Conservation (phyloP, 2,329 filamentous ascomycete genomes). For the Acarospora socialis region DNA sequence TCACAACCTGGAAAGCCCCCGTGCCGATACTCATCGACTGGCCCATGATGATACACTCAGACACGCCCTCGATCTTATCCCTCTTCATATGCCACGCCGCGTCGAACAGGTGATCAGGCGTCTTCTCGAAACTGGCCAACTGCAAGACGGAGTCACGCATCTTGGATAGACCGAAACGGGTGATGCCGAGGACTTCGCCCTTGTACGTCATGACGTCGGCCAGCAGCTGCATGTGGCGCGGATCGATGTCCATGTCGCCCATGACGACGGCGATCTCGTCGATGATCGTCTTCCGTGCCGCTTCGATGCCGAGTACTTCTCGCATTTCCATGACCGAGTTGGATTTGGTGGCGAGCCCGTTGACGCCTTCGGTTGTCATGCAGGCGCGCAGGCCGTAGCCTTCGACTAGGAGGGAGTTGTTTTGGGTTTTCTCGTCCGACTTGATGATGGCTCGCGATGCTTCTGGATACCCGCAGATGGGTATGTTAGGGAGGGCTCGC, state of each 20-base stretch:
- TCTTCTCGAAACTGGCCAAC: constrained; percentile 94
- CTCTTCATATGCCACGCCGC: constrained; percentile 84
- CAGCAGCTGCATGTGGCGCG: constrained; percentile 91
- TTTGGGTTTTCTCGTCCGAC: constrained; percentile 53
- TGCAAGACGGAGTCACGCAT: constrained; percentile 92
- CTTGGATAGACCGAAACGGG: constrained; percentile 87
- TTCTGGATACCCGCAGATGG: constrained; percentile 79
- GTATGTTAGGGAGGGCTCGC: constrained; percentile 64
- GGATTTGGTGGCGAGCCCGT: constrained; percentile 57
- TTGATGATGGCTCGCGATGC: constrained; percentile 80
- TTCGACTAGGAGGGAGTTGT: constrained; percentile 71
- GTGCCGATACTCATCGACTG: constrained; percentile 88
- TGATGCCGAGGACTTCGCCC: constrained; percentile 91
- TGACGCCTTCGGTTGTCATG: constrained; percentile 86
- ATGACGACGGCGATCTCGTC: constrained; percentile 80
- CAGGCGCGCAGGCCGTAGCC: constrained; percentile 81
- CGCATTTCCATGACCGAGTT: constrained; percentile 87
- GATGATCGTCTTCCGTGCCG: constrained; percentile 77
- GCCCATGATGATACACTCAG: constrained; percentile 96
- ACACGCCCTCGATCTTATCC: constrained; percentile 84
- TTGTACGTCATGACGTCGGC: constrained; percentile 99
- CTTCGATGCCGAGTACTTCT: constrained; percentile 86
- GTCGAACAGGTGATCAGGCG: constrained; percentile 91
- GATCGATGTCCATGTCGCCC: constrained; percentile 89
- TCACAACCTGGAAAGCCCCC: constrained; percentile 78